A percentile compares a stretch with the other conserved stretches of the same genome.
Evolutionary conservation across 2,329 filamentous ascomycete genomes (phyloP).

Genomic region (Penicillium expansum): DNA sequence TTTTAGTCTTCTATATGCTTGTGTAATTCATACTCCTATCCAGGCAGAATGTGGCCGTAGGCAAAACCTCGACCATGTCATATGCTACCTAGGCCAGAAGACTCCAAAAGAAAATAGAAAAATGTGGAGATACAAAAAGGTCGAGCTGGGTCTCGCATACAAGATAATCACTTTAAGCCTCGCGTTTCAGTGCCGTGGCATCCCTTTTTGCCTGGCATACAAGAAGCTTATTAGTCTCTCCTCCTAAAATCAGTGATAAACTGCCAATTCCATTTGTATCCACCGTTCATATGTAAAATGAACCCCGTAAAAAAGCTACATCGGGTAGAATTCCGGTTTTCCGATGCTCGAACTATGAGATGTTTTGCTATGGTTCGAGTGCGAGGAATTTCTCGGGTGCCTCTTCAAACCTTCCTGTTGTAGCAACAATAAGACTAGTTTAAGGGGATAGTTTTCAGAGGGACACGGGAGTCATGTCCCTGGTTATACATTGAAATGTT

Average conservation of each 20-base stretch:
- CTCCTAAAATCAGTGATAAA: too few species aligned
- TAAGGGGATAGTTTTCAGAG: neutral
- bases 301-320: too few species aligned
- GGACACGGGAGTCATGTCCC: neutral
- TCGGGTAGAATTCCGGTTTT: neutral
- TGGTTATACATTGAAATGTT: neutral
- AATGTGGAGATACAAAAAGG: neutral
- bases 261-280: too few species aligned
- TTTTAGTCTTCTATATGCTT: too few species aligned
- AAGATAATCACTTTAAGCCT: too few species aligned
- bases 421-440: neutral
- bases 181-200: too few species aligned
- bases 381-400: neutral
- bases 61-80: neutral
- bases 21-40: neutral
- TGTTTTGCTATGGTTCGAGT: neutral
- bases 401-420: neutral
- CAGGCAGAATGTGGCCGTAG: neutral
- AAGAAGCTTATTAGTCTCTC: too few species aligned
- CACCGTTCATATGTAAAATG: too few species aligned
- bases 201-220: too few species aligned
- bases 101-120: neutral
- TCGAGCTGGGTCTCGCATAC: neutral
- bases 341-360: neutral
- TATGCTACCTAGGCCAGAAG: neutral